Conservation (phyloP, 495 filamentous ascomycete species). For the Penicillium argentinense region DNA sequence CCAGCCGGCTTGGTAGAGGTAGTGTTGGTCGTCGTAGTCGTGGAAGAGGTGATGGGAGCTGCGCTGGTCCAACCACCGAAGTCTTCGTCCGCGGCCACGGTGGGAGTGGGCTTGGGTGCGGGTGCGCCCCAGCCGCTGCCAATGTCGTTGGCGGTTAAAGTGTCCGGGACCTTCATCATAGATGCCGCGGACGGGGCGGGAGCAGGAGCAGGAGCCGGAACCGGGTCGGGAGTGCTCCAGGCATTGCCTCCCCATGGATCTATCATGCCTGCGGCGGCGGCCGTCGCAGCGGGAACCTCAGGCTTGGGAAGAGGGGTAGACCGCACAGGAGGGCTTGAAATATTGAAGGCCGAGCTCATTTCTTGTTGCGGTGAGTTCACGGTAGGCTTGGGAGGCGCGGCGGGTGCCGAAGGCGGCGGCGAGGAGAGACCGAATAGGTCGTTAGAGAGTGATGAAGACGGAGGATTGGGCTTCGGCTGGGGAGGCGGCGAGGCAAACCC, state of each 20-base stretch:
- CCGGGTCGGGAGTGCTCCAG: constrained; percentile 50
- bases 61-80: constrained; percentile 92
- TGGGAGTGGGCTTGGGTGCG: constrained; percentile 52
- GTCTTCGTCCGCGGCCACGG: constrained; percentile 81
- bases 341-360: constrained; percentile 74
- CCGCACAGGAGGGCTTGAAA: constrained; percentile 58
- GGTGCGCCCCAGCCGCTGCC: constrained; percentile 58
- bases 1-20: constrained; percentile 48
- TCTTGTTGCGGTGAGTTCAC: constrained; percentile 39
- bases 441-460: constrained; percentile 45
- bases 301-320: constrained; percentile 42
- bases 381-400: constrained; percentile 42
- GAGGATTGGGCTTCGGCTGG: constrained; percentile 43
- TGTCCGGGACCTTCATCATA: constrained; percentile 49
- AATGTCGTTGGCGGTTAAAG: constrained; percentile 44
- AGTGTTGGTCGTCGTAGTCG: constrained; percentile 32
- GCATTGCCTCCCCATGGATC: constrained; percentile 54
- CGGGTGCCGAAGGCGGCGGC: constrained; percentile 45
- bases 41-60: constrained; percentile 45
- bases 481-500: constrained; percentile 42
- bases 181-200: constrained; percentile 30
- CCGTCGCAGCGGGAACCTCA: constrained; percentile 28
- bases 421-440: constrained; percentile 84
- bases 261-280: constrained; percentile 34
- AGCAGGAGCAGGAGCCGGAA: constrained; percentile 25